Evolutionary conservation across 1,139 yeast species (phyloP).

Genomic region (Candida dubliniensis): DNA sequence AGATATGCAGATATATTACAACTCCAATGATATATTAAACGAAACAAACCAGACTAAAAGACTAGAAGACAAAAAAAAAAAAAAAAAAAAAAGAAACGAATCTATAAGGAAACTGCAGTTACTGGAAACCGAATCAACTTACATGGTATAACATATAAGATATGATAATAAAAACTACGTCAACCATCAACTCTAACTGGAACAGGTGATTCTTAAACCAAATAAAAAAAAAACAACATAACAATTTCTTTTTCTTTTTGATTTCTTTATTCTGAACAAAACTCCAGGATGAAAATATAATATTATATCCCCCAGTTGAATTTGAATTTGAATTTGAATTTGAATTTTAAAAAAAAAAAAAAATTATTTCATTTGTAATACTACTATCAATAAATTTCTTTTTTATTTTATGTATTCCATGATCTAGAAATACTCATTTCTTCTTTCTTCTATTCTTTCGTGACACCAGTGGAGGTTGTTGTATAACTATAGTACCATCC

Average conservation of each 20-base stretch:
- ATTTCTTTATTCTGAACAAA: too few species aligned
- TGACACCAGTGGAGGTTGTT: constrained; percentile 19
- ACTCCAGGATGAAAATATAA: too few species aligned
- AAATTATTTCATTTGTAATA: too few species aligned
- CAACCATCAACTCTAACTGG: too few species aligned
- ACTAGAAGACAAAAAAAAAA: neutral
- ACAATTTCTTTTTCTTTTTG: too few species aligned
- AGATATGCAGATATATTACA: neutral
- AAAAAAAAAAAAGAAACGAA: neutral
- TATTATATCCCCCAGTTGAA: too few species aligned
- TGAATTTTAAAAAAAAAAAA: too few species aligned
- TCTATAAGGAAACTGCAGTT: neutral
- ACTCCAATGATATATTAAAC: too few species aligned
- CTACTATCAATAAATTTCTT: neutral
- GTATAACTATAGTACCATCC: constrained; percentile 64
- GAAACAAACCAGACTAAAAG: neutral
- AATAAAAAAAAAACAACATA: too few species aligned
- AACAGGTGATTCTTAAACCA: too few species aligned
- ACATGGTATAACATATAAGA: neutral
- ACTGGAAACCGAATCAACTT: neutral
- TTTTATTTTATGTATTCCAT: neutral
- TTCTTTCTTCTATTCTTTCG: constrained; percentile 22
- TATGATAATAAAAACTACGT: too few species aligned
- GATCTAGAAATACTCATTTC: constrained; percentile 7
- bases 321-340: too few species aligned